These are phyloP conservation scores for Hydnomerulius pinastri DNA, from an alignment of 768 basidiomycete species.

Conservation along the genomic window DNA sequence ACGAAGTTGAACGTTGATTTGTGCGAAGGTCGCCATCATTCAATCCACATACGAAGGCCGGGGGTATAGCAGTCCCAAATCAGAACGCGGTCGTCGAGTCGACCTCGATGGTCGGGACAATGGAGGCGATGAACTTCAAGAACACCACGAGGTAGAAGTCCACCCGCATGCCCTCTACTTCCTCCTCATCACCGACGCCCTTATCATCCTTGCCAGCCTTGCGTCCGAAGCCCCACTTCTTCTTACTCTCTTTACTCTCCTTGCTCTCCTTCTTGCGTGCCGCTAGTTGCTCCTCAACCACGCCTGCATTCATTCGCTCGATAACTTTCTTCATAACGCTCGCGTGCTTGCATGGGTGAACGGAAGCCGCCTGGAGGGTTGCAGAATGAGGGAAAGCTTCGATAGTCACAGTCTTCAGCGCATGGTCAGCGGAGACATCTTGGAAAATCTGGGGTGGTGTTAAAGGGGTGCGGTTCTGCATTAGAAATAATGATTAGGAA, in stretches of 20 bases:
- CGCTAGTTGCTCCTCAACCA: constrained; percentile 80
- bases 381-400: constrained; percentile 96
- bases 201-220: constrained; percentile 64
- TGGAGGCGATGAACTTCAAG: constrained; percentile 98
- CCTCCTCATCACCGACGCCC: constrained; percentile 43
- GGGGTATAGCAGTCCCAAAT: constrained; percentile 11
- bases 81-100: constrained; percentile 84
- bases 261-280: constrained; percentile 50
- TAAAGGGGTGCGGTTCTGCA: constrained; percentile 83
- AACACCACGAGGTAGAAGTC: constrained; percentile 98
- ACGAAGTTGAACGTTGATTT: background rate
- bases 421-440: constrained; percentile 96
- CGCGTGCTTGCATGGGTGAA: constrained; percentile 98
- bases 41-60: constrained; percentile 1
- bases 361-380: constrained; percentile 84
- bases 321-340: constrained; percentile 99
- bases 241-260: constrained; percentile 54
- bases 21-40: background rate
- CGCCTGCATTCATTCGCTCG: constrained; percentile 93
- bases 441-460: constrained; percentile 93
- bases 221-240: constrained; percentile 84
- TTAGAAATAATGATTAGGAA: constrained; percentile 5
- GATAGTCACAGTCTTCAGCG: constrained; percentile 97
- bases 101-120: constrained; percentile 98
- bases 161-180: constrained; percentile 91